Evolutionary conservation across 352 stramenopile species (phyloP).

Genomic region (Phytophthora meadii): DNA sequence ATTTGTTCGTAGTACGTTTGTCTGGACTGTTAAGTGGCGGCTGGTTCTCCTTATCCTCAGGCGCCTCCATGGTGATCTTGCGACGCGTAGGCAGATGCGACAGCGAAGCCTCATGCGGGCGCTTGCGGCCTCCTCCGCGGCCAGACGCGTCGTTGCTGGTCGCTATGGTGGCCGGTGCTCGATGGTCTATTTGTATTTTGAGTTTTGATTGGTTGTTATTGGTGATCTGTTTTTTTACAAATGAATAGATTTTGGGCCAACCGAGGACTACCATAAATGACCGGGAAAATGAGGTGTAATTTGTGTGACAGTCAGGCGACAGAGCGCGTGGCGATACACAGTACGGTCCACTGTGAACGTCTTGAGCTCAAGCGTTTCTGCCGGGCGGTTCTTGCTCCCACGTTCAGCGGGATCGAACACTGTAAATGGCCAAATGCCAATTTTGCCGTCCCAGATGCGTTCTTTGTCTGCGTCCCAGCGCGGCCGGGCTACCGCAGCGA

Average conservation of each 20-base stretch:
- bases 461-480: no score
- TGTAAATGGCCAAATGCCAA: no score
- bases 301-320: no score
- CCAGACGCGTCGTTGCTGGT: constrained; percentile 11
- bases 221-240: neutral
- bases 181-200: neutral
- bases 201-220: neutral
- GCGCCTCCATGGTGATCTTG: constrained; percentile 34
- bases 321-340: no score
- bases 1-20: constrained; percentile 27
- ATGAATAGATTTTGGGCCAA: neutral
- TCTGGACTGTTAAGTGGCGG: constrained; percentile 17
- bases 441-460: no score
- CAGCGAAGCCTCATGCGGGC: constrained; percentile 30
- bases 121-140: constrained; percentile 39
- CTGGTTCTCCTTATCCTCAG: constrained; percentile 56
- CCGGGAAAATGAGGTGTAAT: no score
- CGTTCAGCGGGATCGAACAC: no score
- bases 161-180: constrained; percentile 15
- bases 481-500: no score
- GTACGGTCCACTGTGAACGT: no score
- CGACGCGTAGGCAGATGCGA: constrained; percentile 32
- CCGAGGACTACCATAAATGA: no score
- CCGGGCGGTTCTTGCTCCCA: no score
- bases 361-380: no score